These are phyloP conservation scores for Phaseolus lunatus DNA, from an alignment of 306 rosid genomes.

Conservation along the genomic window DNA sequence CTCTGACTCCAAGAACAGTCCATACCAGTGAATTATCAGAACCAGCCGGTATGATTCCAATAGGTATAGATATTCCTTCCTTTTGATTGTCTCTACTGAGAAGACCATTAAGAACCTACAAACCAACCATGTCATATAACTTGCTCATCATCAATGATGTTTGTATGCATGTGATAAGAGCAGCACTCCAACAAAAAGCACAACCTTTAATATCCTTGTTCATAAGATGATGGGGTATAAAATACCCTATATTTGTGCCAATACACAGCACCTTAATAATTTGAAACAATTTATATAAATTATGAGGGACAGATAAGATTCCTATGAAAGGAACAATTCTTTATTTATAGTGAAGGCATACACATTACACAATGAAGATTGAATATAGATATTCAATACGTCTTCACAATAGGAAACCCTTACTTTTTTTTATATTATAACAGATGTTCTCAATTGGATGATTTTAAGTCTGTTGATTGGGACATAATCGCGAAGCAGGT, in stretches of 20 bases:
- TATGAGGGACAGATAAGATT: constrained; percentile 22
- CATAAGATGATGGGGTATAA: constrained; percentile 10
- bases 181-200: constrained; percentile 21
- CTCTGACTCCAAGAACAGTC: constrained; percentile 99
- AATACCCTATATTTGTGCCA: constrained; percentile 19
- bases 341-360: constrained; percentile 13
- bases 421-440: constrained; percentile 22
- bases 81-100: constrained; percentile 94
- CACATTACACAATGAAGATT: constrained; percentile 18
- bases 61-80: constrained; percentile 98
- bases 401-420: constrained; percentile 6
- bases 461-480: constrained; percentile 11
- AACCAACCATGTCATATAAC: constrained; percentile 38
- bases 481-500: constrained; percentile 10
- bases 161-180: constrained; percentile 16
- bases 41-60: constrained; percentile 99
- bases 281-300: constrained; percentile 34
- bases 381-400: background rate
- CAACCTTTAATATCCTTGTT: constrained; percentile 4
- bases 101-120: constrained; percentile 97
- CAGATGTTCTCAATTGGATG: constrained; percentile 4
- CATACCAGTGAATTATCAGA: constrained; percentile 97
- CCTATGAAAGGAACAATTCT: constrained; percentile 25
- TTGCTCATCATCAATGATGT: constrained; percentile 1
- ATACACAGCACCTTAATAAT: constrained; percentile 8